These are phyloP conservation scores for Ustilago bromivora DNA, from an alignment of 1,284 basidiomycete genomes.

Conservation along the genomic window DNA sequence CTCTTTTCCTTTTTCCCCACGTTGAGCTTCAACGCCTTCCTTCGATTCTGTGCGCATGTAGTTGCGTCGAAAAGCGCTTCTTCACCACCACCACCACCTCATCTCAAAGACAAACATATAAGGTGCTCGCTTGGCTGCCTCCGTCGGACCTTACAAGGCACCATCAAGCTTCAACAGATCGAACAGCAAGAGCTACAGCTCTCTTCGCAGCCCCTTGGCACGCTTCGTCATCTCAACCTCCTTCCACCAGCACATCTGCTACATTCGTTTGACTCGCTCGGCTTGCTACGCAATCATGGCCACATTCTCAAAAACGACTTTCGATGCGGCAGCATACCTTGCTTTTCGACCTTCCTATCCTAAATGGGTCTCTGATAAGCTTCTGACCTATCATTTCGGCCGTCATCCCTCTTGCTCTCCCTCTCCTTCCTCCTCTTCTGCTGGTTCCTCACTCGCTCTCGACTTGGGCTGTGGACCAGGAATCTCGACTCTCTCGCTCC, in stretches of 20 bases:
- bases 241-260: background rate
- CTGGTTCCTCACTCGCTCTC: constrained; percentile 68
- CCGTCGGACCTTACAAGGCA: background rate
- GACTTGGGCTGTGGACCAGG: constrained; percentile 88
- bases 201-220: too few species aligned
- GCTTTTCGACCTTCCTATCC: constrained; percentile 55
- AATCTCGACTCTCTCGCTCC: constrained; percentile 75
- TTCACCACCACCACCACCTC: background rate
- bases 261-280: background rate
- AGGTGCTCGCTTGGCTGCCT: background rate
- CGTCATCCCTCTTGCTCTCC: too few species aligned
- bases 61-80: background rate
- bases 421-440: background rate
- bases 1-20: constrained; percentile 1
- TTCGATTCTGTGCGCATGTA: background rate
- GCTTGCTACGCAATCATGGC: constrained; percentile 26
- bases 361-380: constrained; percentile 46
- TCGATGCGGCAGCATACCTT: constrained; percentile 55
- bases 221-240: background rate
- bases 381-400: constrained; percentile 43
- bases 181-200: too few species aligned
- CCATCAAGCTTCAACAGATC: background rate
- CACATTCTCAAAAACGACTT: constrained; percentile 48
- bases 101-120: background rate
- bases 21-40: background rate